Evolutionary conservation across 2,329 filamentous ascomycete species (phyloP), one percentile per base, ranked within the genome.

Genomic region (Sarocladiaceae sp.): DNA sequence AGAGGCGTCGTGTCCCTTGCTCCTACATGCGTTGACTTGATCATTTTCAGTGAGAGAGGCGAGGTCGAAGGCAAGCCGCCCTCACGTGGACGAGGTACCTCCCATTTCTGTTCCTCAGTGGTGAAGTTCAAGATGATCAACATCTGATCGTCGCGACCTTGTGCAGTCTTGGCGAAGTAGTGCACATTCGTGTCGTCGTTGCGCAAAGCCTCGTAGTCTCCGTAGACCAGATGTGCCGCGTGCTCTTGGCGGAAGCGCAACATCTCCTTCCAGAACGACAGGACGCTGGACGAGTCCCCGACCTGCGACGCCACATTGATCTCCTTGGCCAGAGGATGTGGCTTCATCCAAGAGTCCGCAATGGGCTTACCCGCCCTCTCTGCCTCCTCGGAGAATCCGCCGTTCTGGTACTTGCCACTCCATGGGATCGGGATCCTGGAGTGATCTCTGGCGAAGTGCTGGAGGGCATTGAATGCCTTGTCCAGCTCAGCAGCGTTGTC

Each of bases 351-450:
- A 3, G 54, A 50, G 29, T 55, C 40, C 31, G 25, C 47, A 31
- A 50, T 26, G 17, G 47, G 25, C 29, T 60, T 57, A 3, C 63
- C 64, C 10, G 53, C 59, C 8, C 57, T 58, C 49, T 70, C 72
- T 0, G 67, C 70, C 6, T 47, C 57, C 39, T 67, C 64, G 0
- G 67, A 69, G 54, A 70, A 70, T 2, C 68, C 68, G 5, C 65
- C 66, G 47, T 62, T 55, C 28, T 61, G 64, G 46, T 52, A 48
- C 20, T 58, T 58, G 18, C 63, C 63, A 50, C 79, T 71, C 86
- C 86, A 89, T 52, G 86, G 82, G 54, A 88, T 79, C 0, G 85
- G 85, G 0, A 84, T 78, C n/a, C 86, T 75, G 0, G 77, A 77
- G 60, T 89, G 83, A 57, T 89, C 86, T 20, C 85, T 57, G 65